Percentiles rank a stretch among this genome's conserved stretches.
phyloP scores from a whole-genome alignment of 2,329 filamentous ascomycete species.

The Colletotrichum incanum region DNA sequence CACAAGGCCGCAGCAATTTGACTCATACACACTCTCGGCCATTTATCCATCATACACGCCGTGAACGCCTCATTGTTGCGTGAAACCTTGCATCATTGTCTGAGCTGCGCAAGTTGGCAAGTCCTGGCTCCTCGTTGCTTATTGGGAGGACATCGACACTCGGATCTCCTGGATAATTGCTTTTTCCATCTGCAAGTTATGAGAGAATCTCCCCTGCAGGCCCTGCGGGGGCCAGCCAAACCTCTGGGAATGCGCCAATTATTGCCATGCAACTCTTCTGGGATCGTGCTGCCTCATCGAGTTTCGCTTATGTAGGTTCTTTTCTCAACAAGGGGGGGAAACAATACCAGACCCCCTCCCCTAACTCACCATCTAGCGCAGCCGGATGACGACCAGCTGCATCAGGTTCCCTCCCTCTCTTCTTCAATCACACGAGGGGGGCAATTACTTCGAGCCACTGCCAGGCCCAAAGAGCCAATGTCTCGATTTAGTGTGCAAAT shows the following conservation, averaged over 20 bases:
- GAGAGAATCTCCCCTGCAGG: conserved; percentile 7
- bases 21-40: not conserved
- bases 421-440: conserved; percentile 41
- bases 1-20: not conserved
- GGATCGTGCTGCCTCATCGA: conserved; percentile 15
- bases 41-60: conserved; percentile 6
- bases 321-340: conserved; percentile 41
- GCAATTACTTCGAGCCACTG: conserved; percentile 14
- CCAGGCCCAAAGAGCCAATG: conserved; percentile 24
- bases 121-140: conserved; percentile 29
- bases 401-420: conserved; percentile 31
- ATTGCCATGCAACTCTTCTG: conserved; percentile 15
- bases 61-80: conserved; percentile 14
- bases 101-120: conserved; percentile 2
- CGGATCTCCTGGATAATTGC: conserved; percentile 37
- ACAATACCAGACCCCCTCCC: not conserved
- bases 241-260: conserved; percentile 23
- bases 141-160: conserved; percentile 26
- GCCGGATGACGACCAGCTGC: conserved; percentile 26
- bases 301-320: conserved; percentile 29
- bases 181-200: conserved; percentile 34
- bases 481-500: conserved; percentile 23
- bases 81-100: conserved; percentile 36
- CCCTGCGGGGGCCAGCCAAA: conserved; percentile 11
- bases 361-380: not conserved